Conservation (phyloP, 257 asterid species). For the Oldenlandia corymbosa region DNA sequence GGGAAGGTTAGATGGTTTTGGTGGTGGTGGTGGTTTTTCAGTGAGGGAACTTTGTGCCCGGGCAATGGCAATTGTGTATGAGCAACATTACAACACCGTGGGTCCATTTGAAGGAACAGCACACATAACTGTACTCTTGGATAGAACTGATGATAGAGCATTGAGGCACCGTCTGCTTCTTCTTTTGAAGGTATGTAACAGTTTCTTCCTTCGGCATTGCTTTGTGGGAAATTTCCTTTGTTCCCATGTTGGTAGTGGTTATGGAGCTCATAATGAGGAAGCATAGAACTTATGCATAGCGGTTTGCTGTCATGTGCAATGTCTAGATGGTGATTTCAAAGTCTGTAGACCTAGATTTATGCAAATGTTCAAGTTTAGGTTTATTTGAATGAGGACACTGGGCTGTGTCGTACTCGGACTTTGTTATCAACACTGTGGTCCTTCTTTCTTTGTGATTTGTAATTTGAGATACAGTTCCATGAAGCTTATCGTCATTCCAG, state of each 20-base stretch:
- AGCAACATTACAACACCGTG: slow-evolving; percentile 68
- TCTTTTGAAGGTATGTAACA: slow-evolving; percentile 67
- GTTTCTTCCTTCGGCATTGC: slow-evolving; percentile 5
- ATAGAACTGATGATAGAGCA: slow-evolving; percentile 97
- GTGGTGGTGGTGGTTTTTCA: slow-evolving; percentile 98
- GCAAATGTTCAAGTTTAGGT: background rate
- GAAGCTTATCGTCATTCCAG: background rate
- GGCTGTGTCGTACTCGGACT: background rate
- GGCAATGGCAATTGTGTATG: slow-evolving; percentile 98
- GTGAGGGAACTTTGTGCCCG: slow-evolving; percentile 99
- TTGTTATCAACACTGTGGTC: background rate
- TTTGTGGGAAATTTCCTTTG: background rate
- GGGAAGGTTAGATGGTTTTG: slow-evolving; percentile 98
- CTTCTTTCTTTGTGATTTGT: background rate
- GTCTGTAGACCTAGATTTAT: background rate
- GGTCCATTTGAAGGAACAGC: slow-evolving; percentile 98
- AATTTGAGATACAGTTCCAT: background rate
- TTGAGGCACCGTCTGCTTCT: slow-evolving; percentile 97
- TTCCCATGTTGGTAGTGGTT: background rate
- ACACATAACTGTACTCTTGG: slow-evolving; percentile 90
- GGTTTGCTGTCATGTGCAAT: background rate
- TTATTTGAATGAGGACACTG: background rate
- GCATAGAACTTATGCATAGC: background rate
- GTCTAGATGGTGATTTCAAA: background rate
- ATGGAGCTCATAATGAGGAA: background rate